Evolutionary conservation across 495 filamentous ascomycete species (phyloP).

Genomic region (Viridothelium virens): DNA sequence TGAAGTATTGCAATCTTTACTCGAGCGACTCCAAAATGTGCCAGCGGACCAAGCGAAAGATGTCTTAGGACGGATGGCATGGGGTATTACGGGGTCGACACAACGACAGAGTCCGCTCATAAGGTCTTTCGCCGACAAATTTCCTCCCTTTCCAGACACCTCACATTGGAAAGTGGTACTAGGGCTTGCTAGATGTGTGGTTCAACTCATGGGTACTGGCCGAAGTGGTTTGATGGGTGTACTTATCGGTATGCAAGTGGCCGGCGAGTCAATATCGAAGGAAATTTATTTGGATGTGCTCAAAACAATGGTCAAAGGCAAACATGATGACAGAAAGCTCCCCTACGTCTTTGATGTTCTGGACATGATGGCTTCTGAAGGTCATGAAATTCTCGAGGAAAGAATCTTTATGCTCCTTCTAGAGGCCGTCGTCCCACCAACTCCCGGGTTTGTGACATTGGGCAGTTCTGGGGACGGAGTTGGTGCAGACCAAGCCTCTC

Average conservation of each 20-base stretch:
- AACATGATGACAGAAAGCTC: neutral
- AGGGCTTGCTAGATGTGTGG: neutral
- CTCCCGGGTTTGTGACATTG: neutral
- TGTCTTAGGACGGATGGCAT: neutral
- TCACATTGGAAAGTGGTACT: neutral
- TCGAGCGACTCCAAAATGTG: neutral
- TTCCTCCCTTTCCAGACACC: neutral
- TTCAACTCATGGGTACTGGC: neutral
- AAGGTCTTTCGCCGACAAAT: neutral
- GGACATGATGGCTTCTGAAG: conserved; percentile 6
- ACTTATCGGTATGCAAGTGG: neutral
- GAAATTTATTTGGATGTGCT: neutral
- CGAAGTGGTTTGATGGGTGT: neutral
- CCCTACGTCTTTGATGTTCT: neutral
- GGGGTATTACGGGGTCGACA: neutral
- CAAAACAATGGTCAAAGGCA: neutral
- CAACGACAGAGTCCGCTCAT: neutral
- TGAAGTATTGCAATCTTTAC: neutral
- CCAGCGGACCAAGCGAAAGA: neutral
- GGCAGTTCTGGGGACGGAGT: neutral
- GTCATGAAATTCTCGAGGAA: neutral
- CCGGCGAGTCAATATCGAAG: neutral
- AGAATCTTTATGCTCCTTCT: neutral
- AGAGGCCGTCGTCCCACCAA: neutral
- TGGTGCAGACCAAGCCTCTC: neutral